Conservation (phyloP, 2,329 filamentous ascomycete genomes). For the Apiospora kogelbergensis region DNA sequence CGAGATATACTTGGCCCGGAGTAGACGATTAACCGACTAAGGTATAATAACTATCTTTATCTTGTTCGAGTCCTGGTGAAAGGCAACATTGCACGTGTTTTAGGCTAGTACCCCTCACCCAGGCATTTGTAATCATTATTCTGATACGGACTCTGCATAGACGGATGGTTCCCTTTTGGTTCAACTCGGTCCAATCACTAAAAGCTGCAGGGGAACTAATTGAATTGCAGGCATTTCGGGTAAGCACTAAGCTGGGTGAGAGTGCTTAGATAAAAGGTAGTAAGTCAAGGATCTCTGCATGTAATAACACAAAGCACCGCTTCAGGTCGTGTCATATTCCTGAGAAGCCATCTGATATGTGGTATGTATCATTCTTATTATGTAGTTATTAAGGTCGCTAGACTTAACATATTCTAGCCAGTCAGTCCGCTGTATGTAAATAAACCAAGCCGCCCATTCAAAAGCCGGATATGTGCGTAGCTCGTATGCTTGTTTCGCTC, state of each 20-base stretch:
- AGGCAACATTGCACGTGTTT: too few relatives aligned
- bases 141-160: too few relatives aligned
- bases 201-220: not conserved
- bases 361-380: not conserved
- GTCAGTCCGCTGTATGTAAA: not conserved
- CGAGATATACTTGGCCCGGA: too few relatives aligned
- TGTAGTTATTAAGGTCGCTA: conserved; percentile 1
- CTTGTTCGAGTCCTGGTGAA: too few relatives aligned
- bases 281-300: too few relatives aligned
- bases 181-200: not conserved
- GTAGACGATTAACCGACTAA: too few relatives aligned
- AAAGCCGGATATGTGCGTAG: not conserved
- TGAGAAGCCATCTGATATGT: not conserved
- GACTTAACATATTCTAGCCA: not conserved
- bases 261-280: not conserved
- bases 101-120: too few relatives aligned
- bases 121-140: too few relatives aligned
- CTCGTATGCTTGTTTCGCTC: not conserved
- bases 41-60: too few relatives aligned
- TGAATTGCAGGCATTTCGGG: not conserved
- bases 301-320: too few relatives aligned
- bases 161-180: too few relatives aligned
- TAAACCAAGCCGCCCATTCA: not conserved
- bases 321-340: too few relatives aligned
- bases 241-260: not conserved